Evolutionary conservation across 1,284 basidiomycete species (phyloP).

Genomic region (Laetiporus sulphureus): DNA sequence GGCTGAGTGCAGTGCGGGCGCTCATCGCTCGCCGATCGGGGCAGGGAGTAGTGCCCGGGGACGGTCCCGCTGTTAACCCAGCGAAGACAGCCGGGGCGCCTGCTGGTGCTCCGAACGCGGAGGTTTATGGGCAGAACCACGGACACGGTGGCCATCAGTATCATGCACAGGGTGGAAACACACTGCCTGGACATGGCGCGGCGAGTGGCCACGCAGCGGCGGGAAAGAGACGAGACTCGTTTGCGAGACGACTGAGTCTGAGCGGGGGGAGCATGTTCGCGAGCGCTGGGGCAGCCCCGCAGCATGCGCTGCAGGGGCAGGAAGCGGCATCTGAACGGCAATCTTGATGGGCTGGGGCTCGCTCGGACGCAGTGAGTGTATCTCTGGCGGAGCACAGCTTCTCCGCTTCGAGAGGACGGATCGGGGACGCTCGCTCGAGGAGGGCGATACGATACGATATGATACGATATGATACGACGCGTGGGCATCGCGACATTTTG

Average conservation of each 20-base stretch:
- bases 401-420: constrained; percentile 2
- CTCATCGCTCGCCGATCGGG: constrained; percentile 71
- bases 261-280: constrained; percentile 18
- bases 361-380: too few species aligned
- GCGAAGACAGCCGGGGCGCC: constrained; percentile 16
- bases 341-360: constrained; percentile 12
- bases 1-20: constrained; percentile 91
- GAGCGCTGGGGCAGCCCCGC: constrained; percentile 6
- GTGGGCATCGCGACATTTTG: constrained; percentile 1
- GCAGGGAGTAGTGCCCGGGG: constrained; percentile 36
- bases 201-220: constrained; percentile 6
- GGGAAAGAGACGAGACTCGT: constrained; percentile 20
- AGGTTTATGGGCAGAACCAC: constrained; percentile 4
- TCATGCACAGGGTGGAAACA: too few species aligned
- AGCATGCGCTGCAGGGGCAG: constrained; percentile 9
- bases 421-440: constrained; percentile 12
- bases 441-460: constrained; percentile 1
- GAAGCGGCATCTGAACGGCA: constrained; percentile 22
- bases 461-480: neutral
- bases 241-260: constrained; percentile 23
- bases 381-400: constrained; percentile 6
- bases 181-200: constrained; percentile 3
- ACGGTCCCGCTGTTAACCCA: constrained; percentile 15
- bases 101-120: constrained; percentile 6
- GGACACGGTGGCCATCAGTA: constrained; percentile 4